Conservation (phyloP, 2,329 filamentous ascomycete genomes). For the Blastomyces emzantsi region DNA sequence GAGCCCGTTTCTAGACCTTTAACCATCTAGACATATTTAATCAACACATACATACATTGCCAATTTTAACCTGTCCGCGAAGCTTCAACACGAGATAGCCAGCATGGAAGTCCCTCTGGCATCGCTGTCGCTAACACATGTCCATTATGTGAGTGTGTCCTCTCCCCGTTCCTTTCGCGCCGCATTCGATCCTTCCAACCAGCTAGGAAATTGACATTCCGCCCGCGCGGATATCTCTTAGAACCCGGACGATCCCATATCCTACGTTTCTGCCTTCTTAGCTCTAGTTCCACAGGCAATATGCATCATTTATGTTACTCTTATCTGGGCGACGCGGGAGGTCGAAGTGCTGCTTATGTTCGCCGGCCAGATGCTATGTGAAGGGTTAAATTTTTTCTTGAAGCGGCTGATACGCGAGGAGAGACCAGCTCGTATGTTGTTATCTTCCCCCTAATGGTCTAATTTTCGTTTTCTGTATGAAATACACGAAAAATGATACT, state of each 20-base stretch:
- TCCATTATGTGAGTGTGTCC: constrained; percentile 69
- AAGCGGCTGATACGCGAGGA: constrained; percentile 92
- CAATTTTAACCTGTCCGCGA: neutral
- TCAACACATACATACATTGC: neutral
- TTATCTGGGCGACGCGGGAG: constrained; percentile 87
- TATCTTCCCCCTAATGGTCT: neutral
- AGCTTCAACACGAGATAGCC: neutral
- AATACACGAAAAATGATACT: neutral
- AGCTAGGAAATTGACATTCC: neutral
- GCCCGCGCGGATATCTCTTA: constrained; percentile 30
- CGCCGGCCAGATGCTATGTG: constrained; percentile 81
- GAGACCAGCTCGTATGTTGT: constrained; percentile 61
- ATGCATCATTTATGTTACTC: constrained; percentile 78
- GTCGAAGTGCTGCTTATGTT: constrained; percentile 85
- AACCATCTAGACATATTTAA: neutral
- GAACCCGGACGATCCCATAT: constrained; percentile 79
- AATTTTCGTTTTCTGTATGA: too few species aligned
- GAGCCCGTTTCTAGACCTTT: neutral
- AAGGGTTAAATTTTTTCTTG: constrained; percentile 78
- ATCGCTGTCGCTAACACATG: constrained; percentile 88
- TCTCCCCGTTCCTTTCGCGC: neutral
- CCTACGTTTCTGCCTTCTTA: constrained; percentile 84
- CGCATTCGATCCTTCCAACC: neutral
- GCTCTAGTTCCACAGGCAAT: constrained; percentile 88
- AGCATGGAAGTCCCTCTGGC: constrained; percentile 45